Base-by-base conservation (phyloP, 768 basidiomycete genomes). In the Russula sp. region DNA sequence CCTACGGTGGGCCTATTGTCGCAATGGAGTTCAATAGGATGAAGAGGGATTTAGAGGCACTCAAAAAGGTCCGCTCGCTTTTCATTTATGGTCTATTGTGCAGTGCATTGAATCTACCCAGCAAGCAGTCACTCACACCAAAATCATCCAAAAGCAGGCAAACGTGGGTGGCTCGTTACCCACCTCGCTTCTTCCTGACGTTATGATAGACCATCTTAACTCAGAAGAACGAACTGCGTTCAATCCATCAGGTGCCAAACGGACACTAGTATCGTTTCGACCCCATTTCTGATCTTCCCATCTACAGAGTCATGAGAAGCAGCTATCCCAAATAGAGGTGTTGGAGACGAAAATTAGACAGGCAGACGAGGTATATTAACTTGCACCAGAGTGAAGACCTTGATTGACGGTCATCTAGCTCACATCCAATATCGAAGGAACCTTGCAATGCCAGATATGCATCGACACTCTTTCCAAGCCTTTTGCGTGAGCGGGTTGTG, bases 381-480 rank as follows among this genome's bases (percentile, higher is more conserved):
- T 52, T 32, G 22, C 14, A 39, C 45, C 40, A 49, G 9, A n/a
- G 6, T 20, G 35, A 34, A 1, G 9, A 59, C 20, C 56, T 39
- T 58, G 8, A 44, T 22, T 32, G 51, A 49, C 62, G 13, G 47
- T 40, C 49, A 20, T 55, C 9, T 61, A 88, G 86, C 73, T 83
- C 40, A 73, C 88, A 11, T 70, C 79, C 10, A 76, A 75, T 7
- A 79, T 89, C 27, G 87, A 90, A 73, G 70, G 73, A 31, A 80
- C 81, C 37, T 71, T 87, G 18, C 84, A 84, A 68, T 91, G 89
- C 69, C 88, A 89, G 69, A 89, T 91, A 49, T 91, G 89, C 70
- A 85, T 89, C 77, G 89, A 91, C 20, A 71, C 84, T 11, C 74
- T 89, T 10, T 70, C 78, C 45, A 82, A 82, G 64, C 89, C 89